phyloP scores from a whole-genome alignment of 768 basidiomycete species.

The Dictyophora rubrovolvata region DNA sequence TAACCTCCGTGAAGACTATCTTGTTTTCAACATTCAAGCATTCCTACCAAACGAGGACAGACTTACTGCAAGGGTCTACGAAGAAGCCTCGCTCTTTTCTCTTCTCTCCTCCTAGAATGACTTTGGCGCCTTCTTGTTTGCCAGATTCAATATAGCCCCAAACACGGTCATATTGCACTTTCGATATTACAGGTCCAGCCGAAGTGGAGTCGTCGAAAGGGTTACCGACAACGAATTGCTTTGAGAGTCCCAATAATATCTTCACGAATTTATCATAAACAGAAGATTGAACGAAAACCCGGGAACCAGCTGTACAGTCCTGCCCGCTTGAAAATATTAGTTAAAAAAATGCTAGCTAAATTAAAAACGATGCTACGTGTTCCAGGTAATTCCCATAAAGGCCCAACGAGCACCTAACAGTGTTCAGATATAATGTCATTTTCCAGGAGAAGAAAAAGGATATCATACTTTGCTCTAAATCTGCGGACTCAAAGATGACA shows the following conservation, averaged over 20 bases:
- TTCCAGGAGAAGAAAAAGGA: not conserved
- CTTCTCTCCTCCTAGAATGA: constrained; percentile 72
- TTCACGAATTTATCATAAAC: constrained; percentile 79
- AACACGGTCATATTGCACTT: constrained; percentile 75
- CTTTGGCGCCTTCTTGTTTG: constrained; percentile 71
- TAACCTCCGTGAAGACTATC: constrained; percentile 75
- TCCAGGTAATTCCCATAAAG: constrained; percentile 77
- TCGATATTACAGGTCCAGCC: constrained; percentile 81
- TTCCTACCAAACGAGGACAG: constrained; percentile 1
- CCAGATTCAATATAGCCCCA: constrained; percentile 85
- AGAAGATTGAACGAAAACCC: constrained; percentile 79
- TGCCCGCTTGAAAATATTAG: constrained; percentile 50
- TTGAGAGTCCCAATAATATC: constrained; percentile 54
- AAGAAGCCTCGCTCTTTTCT: constrained; percentile 72
- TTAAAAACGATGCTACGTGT: constrained; percentile 21
- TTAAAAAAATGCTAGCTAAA: not conserved
- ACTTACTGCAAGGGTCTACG: constrained; percentile 80
- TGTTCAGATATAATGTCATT: not conserved
- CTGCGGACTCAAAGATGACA: constrained; percentile 82
- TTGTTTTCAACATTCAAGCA: not conserved
- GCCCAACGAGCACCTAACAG: constrained; percentile 70
- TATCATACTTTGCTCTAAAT: constrained; percentile 79
- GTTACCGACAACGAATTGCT: constrained; percentile 65
- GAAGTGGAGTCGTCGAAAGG: constrained; percentile 66
- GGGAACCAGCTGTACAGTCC: constrained; percentile 88